Conservation (phyloP, 768 basidiomycete species). For the Lyophyllum shimeji region DNA sequence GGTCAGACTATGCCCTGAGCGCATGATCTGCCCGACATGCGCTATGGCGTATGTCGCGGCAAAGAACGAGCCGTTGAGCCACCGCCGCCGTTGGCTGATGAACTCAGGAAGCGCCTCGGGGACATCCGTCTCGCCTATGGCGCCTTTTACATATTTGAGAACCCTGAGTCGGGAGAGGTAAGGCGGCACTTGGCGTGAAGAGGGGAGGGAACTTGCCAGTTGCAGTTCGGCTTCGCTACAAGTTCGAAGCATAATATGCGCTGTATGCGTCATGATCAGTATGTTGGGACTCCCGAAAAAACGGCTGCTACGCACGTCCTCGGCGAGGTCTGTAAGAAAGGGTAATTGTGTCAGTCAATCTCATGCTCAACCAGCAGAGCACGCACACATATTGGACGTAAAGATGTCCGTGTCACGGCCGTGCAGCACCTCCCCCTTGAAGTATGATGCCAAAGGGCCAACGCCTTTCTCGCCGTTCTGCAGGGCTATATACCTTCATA, state of each 20-base stretch:
- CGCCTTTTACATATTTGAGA: slow-evolving; percentile 95
- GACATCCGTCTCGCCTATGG: slow-evolving; percentile 91
- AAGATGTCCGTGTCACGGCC: slow-evolving; percentile 89
- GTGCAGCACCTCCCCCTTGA: slow-evolving; percentile 89
- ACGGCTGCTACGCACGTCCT: slow-evolving; percentile 62
- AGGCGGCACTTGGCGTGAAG: slow-evolving; percentile 5
- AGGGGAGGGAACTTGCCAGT: slow-evolving; percentile 50
- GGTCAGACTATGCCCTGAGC: slow-evolving; percentile 75
- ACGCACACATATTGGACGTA: slow-evolving; percentile 93
- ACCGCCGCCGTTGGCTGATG: slow-evolving; percentile 87
- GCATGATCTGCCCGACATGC: slow-evolving; percentile 77
- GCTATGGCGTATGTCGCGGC: slow-evolving; percentile 92
- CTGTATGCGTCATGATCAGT: slow-evolving; percentile 35
- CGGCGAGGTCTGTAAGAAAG: slow-evolving; percentile 67
- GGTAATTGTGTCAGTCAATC: slow-evolving; percentile 8
- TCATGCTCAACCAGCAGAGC: slow-evolving; percentile 24
- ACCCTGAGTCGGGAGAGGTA: slow-evolving; percentile 58
- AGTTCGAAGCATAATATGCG: slow-evolving; percentile 83
- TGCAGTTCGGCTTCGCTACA: slow-evolving; percentile 73
- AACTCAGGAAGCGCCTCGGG: slow-evolving; percentile 93
- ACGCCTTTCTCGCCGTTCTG: slow-evolving; percentile 80
- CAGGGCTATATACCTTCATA: slow-evolving; percentile 73
- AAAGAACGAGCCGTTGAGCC: slow-evolving; percentile 93
- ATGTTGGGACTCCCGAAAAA: neutral
- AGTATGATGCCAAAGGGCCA: slow-evolving; percentile 94